Conservation (phyloP, 2,329 filamentous ascomycete species). For the Aspergillus fructus region DNA sequence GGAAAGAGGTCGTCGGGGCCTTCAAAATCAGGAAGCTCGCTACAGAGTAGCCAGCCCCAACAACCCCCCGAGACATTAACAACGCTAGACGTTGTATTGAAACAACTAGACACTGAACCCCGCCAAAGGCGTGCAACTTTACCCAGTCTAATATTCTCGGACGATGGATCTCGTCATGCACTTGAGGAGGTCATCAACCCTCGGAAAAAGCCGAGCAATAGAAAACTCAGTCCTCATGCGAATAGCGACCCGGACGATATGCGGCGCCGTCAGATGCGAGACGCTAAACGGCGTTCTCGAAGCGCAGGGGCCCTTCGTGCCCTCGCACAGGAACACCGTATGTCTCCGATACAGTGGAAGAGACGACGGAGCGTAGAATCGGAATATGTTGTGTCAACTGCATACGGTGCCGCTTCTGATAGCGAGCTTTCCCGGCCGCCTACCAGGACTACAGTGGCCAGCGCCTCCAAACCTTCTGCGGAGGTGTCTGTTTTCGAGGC, state of each 20-base stretch:
- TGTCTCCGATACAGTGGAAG: slow-evolving; percentile 45
- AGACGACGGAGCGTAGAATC: slow-evolving; percentile 42
- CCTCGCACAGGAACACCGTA: slow-evolving; percentile 34
- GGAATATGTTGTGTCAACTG: slow-evolving; percentile 34
- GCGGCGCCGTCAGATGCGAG: slow-evolving; percentile 23
- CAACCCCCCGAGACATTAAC: slow-evolving; percentile 22
- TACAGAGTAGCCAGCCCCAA: slow-evolving; percentile 23
- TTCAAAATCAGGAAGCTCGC: slow-evolving; percentile 27
- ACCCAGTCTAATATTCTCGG: slow-evolving; percentile 45
- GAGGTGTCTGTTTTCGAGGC: slow-evolving; percentile 21
- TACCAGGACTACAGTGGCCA: slow-evolving; percentile 30
- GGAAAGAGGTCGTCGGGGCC: slow-evolving; percentile 18
- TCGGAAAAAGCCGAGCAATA: slow-evolving; percentile 11
- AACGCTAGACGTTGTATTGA: slow-evolving; percentile 20
- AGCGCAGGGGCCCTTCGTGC: slow-evolving; percentile 44
- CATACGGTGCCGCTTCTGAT: slow-evolving; percentile 29
- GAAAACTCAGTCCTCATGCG: slow-evolving; percentile 14
- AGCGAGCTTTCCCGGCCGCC: slow-evolving; percentile 27
- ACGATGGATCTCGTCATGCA: slow-evolving; percentile 37
- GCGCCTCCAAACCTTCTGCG: slow-evolving; percentile 21
- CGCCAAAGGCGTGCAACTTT: slow-evolving; percentile 43
- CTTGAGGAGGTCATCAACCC: slow-evolving; percentile 25
- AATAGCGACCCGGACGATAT: slow-evolving; percentile 19
- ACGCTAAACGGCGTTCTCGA: slow-evolving; percentile 43
- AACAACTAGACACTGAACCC: slow-evolving; percentile 22